These are phyloP conservation scores for Amoeboradix gromovi DNA, from an alignment of 371 early-diverging fungal genomes.

Conservation along the genomic window DNA sequence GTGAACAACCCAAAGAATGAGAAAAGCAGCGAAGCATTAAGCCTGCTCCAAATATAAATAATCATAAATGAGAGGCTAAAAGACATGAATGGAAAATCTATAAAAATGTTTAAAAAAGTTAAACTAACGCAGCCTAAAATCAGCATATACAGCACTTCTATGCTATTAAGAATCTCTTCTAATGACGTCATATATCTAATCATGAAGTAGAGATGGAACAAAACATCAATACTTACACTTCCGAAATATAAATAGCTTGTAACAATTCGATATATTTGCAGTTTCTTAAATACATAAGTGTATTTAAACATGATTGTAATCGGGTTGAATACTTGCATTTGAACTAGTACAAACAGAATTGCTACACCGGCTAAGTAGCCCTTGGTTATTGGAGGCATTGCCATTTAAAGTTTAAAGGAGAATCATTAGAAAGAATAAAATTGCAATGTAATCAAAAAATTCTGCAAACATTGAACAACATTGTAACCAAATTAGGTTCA, in stretches of 20 bases:
- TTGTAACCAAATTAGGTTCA: too few species aligned
- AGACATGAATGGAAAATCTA: constrained; percentile 38
- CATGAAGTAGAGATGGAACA: constrained; percentile 81
- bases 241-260: constrained; percentile 79
- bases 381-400: neutral
- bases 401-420: too few species aligned
- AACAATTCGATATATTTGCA: constrained; percentile 6
- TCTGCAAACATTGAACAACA: too few species aligned
- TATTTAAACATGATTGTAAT: neutral
- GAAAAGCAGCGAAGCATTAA: constrained; percentile 51
- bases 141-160: constrained; percentile 64
- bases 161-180: constrained; percentile 6
- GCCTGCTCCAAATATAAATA: constrained; percentile 79
- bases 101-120: constrained; percentile 2
- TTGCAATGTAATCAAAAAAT: too few species aligned
- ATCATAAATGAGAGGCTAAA: constrained; percentile 51
- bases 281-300: neutral
- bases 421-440: too few species aligned
- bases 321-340: neutral
- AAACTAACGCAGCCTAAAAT: constrained; percentile 30
- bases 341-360: neutral
- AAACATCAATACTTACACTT: constrained; percentile 46
- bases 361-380: neutral
- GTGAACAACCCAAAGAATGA: constrained; percentile 60
- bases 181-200: constrained; percentile 4